Evolutionary conservation across 106 monocot genomes (phyloP).

Genomic region (Hemerocallis citrina): DNA sequence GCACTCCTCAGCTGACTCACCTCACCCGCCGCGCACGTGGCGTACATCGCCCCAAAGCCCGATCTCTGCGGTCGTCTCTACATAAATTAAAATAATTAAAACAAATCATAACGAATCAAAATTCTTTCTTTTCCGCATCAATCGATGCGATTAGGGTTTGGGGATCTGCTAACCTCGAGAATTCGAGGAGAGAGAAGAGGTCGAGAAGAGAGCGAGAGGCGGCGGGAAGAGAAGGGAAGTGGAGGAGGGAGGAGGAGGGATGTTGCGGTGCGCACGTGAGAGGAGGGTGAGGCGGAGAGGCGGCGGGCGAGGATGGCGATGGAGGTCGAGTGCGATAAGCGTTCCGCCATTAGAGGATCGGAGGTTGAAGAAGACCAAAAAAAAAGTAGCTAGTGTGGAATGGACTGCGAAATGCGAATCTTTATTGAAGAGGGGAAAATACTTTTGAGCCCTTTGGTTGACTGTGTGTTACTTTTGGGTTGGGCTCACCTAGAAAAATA

Average conservation of each 20-base stretch:
- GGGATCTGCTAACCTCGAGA: too few species aligned
- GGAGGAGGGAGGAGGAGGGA: neutral
- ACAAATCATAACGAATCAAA: too few species aligned
- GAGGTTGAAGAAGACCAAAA: too few species aligned
- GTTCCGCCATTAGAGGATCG: slow-evolving; percentile 1
- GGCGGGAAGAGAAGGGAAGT: too few species aligned
- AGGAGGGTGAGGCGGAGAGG: slow-evolving; percentile 8
- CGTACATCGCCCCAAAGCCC: slow-evolving; percentile 16
- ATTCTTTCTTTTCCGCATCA: too few species aligned
- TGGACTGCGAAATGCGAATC: too few species aligned
- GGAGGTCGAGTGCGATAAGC: slow-evolving; percentile 11
- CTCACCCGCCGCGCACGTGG: slow-evolving; percentile 42
- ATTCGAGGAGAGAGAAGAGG: slow-evolving; percentile 2
- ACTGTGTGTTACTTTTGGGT: too few species aligned
- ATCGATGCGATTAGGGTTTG: neutral
- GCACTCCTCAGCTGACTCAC: slow-evolving; percentile 67
- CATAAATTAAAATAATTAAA: too few species aligned
- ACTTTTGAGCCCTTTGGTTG: too few species aligned
- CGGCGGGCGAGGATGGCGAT: slow-evolving; percentile 12
- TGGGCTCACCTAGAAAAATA: too few species aligned
- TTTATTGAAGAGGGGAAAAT: too few species aligned
- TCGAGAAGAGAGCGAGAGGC: neutral
- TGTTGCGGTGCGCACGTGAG: neutral
- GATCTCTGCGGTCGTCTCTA: neutral
- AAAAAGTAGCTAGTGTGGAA: neutral